phyloP scores from a whole-genome alignment of 139 green algal genomes.

The Coelastrella sp. region DNA sequence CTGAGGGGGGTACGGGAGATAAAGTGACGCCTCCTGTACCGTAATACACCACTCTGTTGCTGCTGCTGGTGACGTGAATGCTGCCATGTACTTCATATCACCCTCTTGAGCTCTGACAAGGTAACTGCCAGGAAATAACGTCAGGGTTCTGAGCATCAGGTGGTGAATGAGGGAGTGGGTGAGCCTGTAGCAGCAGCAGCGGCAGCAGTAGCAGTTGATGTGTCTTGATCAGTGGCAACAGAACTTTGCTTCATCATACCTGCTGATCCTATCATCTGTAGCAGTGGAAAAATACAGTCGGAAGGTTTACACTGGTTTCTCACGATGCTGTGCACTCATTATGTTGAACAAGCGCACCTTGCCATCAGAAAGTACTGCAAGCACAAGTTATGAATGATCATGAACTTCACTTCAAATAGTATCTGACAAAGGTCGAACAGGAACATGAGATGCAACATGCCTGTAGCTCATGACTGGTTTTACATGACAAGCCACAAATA shows the following conservation, averaged over 20 bases:
- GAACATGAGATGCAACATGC: too few species aligned
- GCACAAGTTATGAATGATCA: too few species aligned
- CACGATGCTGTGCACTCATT: too few species aligned
- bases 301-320: too few species aligned
- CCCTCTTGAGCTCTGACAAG: slow-evolving; percentile 28
- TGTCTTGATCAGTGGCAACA: background rate
- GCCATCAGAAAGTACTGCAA: too few species aligned
- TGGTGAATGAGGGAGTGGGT: background rate
- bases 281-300: too few species aligned
- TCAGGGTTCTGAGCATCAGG: slow-evolving; percentile 21
- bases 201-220: background rate
- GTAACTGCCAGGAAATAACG: slow-evolving; percentile 27
- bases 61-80: slow-evolving; percentile 23
- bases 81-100: slow-evolving; percentile 32
- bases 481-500: too few species aligned
- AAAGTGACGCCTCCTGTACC: slow-evolving; percentile 54
- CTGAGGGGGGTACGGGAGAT: slow-evolving; percentile 49
- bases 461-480: too few species aligned
- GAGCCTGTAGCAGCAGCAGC: background rate
- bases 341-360: too few species aligned
- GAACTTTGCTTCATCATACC: too few species aligned
- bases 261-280: background rate
- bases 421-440: too few species aligned
- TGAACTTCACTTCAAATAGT: too few species aligned
- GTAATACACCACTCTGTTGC: slow-evolving; percentile 54